Conservation (phyloP, 2,329 filamentous ascomycete genomes). For the Sporothrix phasma region DNA sequence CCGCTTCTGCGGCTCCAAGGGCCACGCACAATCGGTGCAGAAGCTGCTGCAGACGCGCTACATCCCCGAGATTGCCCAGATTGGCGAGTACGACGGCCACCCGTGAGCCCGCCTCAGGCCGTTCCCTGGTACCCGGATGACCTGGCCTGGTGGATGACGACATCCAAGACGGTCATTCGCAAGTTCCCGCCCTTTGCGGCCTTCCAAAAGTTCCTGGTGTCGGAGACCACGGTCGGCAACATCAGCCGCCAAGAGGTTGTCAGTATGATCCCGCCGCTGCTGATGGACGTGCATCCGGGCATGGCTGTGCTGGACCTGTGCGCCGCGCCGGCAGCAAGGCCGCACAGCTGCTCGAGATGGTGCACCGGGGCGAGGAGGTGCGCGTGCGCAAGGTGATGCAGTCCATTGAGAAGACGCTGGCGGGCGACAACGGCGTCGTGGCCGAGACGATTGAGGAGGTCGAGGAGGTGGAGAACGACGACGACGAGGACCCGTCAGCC, state of each 20-base stretch:
- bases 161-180: constrained; percentile 88
- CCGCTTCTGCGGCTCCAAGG: constrained; percentile 91
- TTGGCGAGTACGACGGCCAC: constrained; percentile 73
- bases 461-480: constrained; percentile 35
- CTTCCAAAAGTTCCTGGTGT: constrained; percentile 96
- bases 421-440: constrained; percentile 30
- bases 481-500: constrained; percentile 26
- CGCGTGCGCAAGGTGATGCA: constrained; percentile 63
- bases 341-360: constrained; percentile 86
- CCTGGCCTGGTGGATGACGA: constrained; percentile 96
- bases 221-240: constrained; percentile 93
- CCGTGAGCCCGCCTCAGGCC: constrained; percentile 69
- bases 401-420: constrained; percentile 39
- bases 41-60: constrained; percentile 79
- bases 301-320: constrained; percentile 95
- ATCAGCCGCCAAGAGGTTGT: constrained; percentile 97
- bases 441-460: constrained; percentile 23
- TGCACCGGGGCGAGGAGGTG: constrained; percentile 86
- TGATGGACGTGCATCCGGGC: constrained; percentile 82
- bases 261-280: constrained; percentile 94
- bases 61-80: constrained; percentile 79
- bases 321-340: constrained; percentile 94
- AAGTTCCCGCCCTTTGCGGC: constrained; percentile 88
- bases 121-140: constrained; percentile 91
- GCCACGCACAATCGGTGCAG: constrained; percentile 87